A percentile compares a stretch with the other conserved stretches of the same genome.
Evolutionary conservation across 192 early-diverging fungal species (phyloP).

Genomic region (Umbelopsis vinacea): DNA sequence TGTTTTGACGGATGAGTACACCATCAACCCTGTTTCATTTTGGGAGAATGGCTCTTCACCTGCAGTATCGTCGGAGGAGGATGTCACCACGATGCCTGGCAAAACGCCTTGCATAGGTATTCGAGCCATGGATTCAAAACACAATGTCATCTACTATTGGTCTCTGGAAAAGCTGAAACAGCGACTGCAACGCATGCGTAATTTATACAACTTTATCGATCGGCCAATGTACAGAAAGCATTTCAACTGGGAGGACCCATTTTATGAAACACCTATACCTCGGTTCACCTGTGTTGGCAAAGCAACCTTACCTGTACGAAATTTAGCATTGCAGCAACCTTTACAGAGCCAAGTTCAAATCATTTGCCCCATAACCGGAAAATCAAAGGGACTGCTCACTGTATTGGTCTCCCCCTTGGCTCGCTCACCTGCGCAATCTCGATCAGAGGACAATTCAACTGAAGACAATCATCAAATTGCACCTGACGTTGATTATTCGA

Average conservation of each 20-base stretch:
- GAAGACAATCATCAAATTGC: neutral
- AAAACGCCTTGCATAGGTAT: constrained; percentile 56
- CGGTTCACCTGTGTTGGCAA: constrained; percentile 58
- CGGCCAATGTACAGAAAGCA: constrained; percentile 61
- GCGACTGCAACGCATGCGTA: constrained; percentile 72
- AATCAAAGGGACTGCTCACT: constrained; percentile 41
- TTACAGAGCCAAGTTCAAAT: constrained; percentile 50
- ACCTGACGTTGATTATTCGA: constrained; percentile 1
- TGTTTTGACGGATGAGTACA: constrained; percentile 62
- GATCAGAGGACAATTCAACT: neutral
- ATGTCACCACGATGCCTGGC: neutral
- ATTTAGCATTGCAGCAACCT: constrained; percentile 47
- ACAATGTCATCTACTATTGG: constrained; percentile 63
- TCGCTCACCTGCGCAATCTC: neutral
- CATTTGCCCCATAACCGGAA: constrained; percentile 49
- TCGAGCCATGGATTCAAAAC: constrained; percentile 56
- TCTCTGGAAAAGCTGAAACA: constrained; percentile 58
- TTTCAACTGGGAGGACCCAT: constrained; percentile 61
- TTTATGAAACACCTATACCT: constrained; percentile 59
- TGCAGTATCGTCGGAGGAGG: constrained; percentile 15
- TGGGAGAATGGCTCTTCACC: constrained; percentile 51
- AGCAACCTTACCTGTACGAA: constrained; percentile 48
- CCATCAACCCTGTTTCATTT: constrained; percentile 48
- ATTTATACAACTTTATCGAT: constrained; percentile 61
- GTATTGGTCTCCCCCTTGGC: constrained; percentile 49